Evolutionary conservation across 2,329 filamentous ascomycete species (phyloP), one percentile per base, ranked within the genome.

Genomic region (Colletotrichum simmondsii): DNA sequence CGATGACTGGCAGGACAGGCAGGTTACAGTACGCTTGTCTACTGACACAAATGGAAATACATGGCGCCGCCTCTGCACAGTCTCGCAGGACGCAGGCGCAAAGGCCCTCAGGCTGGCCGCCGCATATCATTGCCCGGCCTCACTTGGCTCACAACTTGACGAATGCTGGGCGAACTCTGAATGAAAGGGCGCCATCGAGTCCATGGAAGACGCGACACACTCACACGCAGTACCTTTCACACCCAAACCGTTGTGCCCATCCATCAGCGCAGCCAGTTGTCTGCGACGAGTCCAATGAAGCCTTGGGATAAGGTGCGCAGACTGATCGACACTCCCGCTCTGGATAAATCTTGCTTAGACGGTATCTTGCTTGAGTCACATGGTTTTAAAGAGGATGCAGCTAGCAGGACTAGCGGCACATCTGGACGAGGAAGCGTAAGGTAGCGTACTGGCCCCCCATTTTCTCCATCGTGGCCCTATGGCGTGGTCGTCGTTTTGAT

Each of bases 311-410:
- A 65, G 66, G 46, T 60, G 60, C 65, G 30, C 65, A 65, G 49
- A 56, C 60, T 42, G 66, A 72, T 72, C 66, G 46, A 32, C 68
- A 71, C 58, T 61, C 58, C 68, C 57, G 69, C 69, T 32, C 30
- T 68, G 65, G 64, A 72, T 35, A 30, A 56, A 30, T 61, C 49
- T 42, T 61, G 66, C 60, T 37, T 49, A 60, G 56, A 26, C 37
- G 28, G 49, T 56, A 30, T 68, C 59, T 59, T 32, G 56, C 65
- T 56, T 57, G 66, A 71, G 71, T 73, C 71, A 73, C 71, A 73
- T 73, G 71, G 66, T 71, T 71, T 52, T 71, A 62, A 73, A 65
- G 66, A 65, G 66, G 71, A 71, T 73, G 71, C 71, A 71, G 67
- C 71, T 73, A 73, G 66, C 56, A 30, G 30, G 19, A 19, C 71